Base-by-base conservation (phyloP, 441 rosid genomes). In the Cnidoscolus chayamansa region DNA sequence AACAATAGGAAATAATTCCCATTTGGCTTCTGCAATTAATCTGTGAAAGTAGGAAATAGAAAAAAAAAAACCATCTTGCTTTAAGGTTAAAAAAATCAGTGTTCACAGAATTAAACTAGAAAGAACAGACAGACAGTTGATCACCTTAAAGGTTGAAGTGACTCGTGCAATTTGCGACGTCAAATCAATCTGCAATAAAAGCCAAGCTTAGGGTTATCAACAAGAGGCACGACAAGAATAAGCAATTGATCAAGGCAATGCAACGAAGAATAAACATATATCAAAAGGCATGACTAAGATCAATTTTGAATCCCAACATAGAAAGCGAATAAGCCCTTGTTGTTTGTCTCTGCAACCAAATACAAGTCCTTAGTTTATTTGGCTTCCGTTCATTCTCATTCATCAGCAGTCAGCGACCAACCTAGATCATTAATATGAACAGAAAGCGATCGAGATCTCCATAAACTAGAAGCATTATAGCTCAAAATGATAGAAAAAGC, bases 161-260 rank as follows among this genome's bases (percentile, higher is more conserved):
- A 86, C 72, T 17, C 99, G 97, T 49, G 84, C 91, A 61, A 96
- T 76, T 30, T 90, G 95, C 13, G 97, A 89, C 0, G 92, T 89
- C 79, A 89, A 84, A 87, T 93, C 96, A 84, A 93, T 81, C 99
- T 93, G 88, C 88, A 85, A 64, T 35, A 58, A 48, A 40, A 31
- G 17, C n/a, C 35, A 60, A 40, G 65, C 12, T 10, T 13, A 54
- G 57, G 13, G 20, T 72, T 9, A 60, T 1, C 12, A 67, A 30
- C n/a, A 53, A 49, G 12, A 61, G 35, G 10, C 4, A 13, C 7
- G 1, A 12, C 7, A 48, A 7, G 35, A 51, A 16, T 35, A 35
- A 35, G 40, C 3, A 35, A 35, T 4, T 4, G 5, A 16, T 12
- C 40, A 59, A 4, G 30, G 40, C 16, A 59, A 59, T 59, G 63